Evolutionary conservation across 768 basidiomycete species (phyloP), one percentile per base, ranked within the genome.

Genomic region (Tylopilus subfusipes): DNA sequence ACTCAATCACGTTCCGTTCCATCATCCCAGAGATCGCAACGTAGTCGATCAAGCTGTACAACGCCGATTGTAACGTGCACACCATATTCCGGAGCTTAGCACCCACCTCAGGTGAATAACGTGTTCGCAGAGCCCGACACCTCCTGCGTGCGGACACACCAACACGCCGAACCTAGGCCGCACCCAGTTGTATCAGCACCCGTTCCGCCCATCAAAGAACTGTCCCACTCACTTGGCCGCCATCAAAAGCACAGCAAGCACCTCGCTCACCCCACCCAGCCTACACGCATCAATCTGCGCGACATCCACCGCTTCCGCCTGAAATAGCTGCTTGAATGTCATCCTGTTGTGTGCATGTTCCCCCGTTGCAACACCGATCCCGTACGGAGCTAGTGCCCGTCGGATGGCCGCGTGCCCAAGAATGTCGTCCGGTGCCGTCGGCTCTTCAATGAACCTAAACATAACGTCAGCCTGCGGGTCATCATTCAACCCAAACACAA

Each of bases 301-400:
- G 27, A 95, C 90, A 63, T 97, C 92, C 69, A 95, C 90, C 5
- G 93, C 92, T 21, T 90, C 83, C 0, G 85, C 85, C 63, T 93
- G 92, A 13, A 98, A 78, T 8, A 97, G 77, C 68, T 96, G 94
- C 74, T 96, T 96, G 81, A 96, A 96, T n/a, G 89, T 80, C 80
- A 95, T 92, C 47, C 90, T 81, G 71, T 96, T 96, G 69, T 97
- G 93, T 2, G 90, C 93, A 62, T 96, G 93, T 74, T 97, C 94
- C 25, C 93, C 94, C 0, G 94, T 96, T 4, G 93, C 93, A 36
- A 96, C 93, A 29, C 91, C 90, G 56, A 96, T 94, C 1, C 86
- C 86, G 64, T 86, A 70, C 9, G 85, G 85, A 62, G 85, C 85
- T 39, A 96, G 76, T 9, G 81, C 89, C 66, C 82, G 88, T 54